These are phyloP conservation scores for Ocimum tenuiflorum DNA, from an alignment of 257 asterid genomes.

Conservation along the genomic window DNA sequence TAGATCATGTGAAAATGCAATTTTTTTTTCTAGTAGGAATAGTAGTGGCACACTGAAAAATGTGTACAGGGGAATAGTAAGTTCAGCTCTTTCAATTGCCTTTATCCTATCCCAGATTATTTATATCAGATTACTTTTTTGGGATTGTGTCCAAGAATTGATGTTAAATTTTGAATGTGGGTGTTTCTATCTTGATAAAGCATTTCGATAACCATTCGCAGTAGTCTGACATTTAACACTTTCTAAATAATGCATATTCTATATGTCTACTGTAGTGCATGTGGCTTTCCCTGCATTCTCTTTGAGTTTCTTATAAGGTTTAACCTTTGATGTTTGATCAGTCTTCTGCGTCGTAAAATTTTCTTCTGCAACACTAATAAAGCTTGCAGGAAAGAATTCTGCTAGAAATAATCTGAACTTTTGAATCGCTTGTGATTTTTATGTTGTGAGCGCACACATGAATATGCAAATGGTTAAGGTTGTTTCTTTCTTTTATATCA, in stretches of 20 bases:
- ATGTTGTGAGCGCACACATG: neutral
- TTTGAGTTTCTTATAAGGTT: neutral
- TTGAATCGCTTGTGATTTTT: too few relatives aligned
- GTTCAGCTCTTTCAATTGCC: conserved; percentile 1
- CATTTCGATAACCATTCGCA: too few relatives aligned
- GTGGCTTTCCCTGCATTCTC: neutral
- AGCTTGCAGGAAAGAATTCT: neutral
- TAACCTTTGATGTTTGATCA: neutral
- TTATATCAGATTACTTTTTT: too few relatives aligned
- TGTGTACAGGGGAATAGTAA: neutral
- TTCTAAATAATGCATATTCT: too few relatives aligned
- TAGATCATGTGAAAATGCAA: neutral
- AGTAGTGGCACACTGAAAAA: neutral
- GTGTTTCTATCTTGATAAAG: too few relatives aligned
- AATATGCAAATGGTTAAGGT: too few relatives aligned
- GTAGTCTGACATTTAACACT: too few relatives aligned
- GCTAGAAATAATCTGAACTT: too few relatives aligned
- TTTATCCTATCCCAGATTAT: neutral
- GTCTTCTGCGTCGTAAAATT: neutral
- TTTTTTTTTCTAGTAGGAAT: neutral
- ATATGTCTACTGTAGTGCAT: too few relatives aligned
- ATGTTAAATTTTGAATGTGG: too few relatives aligned
- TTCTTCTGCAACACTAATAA: neutral
- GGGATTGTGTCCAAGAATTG: too few relatives aligned
- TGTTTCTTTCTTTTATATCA: too few relatives aligned